Percentiles rank a stretch among this genome's conserved stretches.
phyloP scores from a whole-genome alignment of 345 rosid genomes.

The Linum usitatissimum region DNA sequence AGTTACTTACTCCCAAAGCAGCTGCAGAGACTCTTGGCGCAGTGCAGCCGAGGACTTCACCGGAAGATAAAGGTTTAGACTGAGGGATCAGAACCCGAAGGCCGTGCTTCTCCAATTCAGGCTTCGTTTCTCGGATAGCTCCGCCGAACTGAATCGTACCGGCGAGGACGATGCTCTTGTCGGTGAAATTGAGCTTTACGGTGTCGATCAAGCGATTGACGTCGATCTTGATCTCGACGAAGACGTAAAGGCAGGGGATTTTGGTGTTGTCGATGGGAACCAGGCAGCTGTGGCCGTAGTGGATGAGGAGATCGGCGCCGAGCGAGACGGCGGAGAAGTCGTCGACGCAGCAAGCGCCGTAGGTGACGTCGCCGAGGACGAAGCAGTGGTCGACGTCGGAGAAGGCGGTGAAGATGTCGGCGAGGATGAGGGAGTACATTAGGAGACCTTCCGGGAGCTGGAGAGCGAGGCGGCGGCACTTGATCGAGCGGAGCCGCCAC shows the following conservation, averaged over 20 bases:
- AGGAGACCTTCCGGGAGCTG: conserved; percentile 91
- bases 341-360: conserved; percentile 89
- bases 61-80: conserved; percentile 73
- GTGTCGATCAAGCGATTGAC: conserved; percentile 44
- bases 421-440: conserved; percentile 75
- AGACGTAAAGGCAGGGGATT: conserved; percentile 83
- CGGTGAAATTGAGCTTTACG: conserved; percentile 33
- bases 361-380: conserved; percentile 80
- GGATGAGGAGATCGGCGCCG: conserved; percentile 71
- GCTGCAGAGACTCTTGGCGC: conserved; percentile 41
- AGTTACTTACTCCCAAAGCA: conserved; percentile 3
- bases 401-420: conserved; percentile 70
- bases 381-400: conserved; percentile 62
- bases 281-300: conserved; percentile 87
- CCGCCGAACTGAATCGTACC: conserved; percentile 88
- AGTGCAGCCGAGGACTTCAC: conserved; percentile 85
- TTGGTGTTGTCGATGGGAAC: conserved; percentile 70
- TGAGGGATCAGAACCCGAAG: conserved; percentile 72
- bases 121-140: conserved; percentile 72
- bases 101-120: conserved; percentile 60
- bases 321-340: conserved; percentile 70
- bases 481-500: conserved; percentile 52
- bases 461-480: conserved; percentile 63
- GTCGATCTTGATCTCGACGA: conserved; percentile 76
- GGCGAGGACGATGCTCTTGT: conserved; percentile 40